A percentile compares a stretch with the other conserved stretches of the same genome.
Conservation (phyloP, 495 filamentous ascomycete genomes). For the Talaromyces liani region DNA sequence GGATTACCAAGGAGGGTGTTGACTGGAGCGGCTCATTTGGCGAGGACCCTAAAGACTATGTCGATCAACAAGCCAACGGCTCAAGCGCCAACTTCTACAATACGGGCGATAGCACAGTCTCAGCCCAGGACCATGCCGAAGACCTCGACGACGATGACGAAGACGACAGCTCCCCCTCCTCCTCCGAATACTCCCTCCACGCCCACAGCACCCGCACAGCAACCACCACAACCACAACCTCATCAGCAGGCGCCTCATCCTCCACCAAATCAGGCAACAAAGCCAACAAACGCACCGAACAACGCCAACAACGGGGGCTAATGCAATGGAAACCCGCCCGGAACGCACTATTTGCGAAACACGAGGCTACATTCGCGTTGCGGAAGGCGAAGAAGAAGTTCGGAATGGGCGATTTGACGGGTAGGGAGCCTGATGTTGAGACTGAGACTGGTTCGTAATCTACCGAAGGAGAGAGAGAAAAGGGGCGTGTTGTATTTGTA, state of each 20-base stretch:
- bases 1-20: slow-evolving; percentile 71
- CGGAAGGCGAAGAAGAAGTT: slow-evolving; percentile 41
- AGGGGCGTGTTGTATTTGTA: background rate
- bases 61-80: slow-evolving; percentile 22
- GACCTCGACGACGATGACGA: background rate
- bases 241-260: background rate
- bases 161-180: slow-evolving; percentile 9
- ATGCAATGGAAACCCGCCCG: slow-evolving; percentile 51
- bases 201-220: background rate
- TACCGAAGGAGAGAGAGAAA: too few relatives aligned
- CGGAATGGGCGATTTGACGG: slow-evolving; percentile 35
- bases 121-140: slow-evolving; percentile 3
- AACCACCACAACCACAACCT: slow-evolving; percentile 1
- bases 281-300: slow-evolving; percentile 39
- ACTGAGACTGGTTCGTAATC: slow-evolving; percentile 35
- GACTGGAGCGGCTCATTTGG: slow-evolving; percentile 90
- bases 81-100: background rate
- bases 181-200: slow-evolving; percentile 10
- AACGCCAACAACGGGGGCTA: slow-evolving; percentile 43
- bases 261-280: slow-evolving; percentile 17
- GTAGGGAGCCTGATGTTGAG: slow-evolving; percentile 45
- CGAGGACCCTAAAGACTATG: slow-evolving; percentile 49
- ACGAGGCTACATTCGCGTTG: slow-evolving; percentile 43
- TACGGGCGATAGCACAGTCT: slow-evolving; percentile 6
- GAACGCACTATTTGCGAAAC: slow-evolving; percentile 43